These are phyloP conservation scores for Acorus calamus DNA, from an alignment of 106 monocot genomes.

Conservation along the genomic window DNA sequence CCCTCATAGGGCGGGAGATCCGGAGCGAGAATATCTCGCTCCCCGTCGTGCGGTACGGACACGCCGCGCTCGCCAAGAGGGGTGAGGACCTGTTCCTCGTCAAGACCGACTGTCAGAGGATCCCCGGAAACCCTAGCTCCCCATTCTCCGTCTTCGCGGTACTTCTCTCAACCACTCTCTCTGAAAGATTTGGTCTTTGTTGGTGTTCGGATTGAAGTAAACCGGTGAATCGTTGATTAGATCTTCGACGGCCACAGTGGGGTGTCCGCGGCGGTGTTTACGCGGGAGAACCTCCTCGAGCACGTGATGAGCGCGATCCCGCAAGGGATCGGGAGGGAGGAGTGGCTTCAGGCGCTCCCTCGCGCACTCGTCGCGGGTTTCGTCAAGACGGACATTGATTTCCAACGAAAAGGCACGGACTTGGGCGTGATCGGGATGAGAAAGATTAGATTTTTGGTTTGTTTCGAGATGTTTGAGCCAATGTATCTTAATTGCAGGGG, in stretches of 20 bases:
- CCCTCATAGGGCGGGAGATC: constrained; percentile 6
- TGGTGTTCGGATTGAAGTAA: neutral
- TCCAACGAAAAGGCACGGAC: constrained; percentile 43
- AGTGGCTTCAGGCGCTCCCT: constrained; percentile 65
- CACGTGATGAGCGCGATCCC: constrained; percentile 48
- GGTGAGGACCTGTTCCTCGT: constrained; percentile 14
- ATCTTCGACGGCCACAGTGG: constrained; percentile 75
- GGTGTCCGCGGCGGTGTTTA: constrained; percentile 47
- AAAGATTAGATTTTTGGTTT: neutral
- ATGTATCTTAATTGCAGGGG: constrained; percentile 4
- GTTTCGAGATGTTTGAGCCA: neutral
- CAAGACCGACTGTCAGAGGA: constrained; percentile 6
- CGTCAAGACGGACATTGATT: constrained; percentile 65
- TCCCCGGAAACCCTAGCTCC: constrained; percentile 4
- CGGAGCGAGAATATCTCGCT: constrained; percentile 5
- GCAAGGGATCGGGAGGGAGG: constrained; percentile 38
- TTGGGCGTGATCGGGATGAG: neutral
- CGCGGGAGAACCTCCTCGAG: constrained; percentile 44
- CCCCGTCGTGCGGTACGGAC: constrained; percentile 2
- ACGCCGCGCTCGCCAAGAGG: constrained; percentile 12
- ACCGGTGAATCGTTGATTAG: constrained; percentile 12
- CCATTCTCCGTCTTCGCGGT: constrained; percentile 17
- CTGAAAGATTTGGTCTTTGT: neutral
- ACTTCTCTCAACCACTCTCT: too few relatives aligned
- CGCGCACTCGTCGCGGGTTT: constrained; percentile 65